Conservation (phyloP, 2,329 filamentous ascomycete species). For the Dothidotthia symphoricarpi region DNA sequence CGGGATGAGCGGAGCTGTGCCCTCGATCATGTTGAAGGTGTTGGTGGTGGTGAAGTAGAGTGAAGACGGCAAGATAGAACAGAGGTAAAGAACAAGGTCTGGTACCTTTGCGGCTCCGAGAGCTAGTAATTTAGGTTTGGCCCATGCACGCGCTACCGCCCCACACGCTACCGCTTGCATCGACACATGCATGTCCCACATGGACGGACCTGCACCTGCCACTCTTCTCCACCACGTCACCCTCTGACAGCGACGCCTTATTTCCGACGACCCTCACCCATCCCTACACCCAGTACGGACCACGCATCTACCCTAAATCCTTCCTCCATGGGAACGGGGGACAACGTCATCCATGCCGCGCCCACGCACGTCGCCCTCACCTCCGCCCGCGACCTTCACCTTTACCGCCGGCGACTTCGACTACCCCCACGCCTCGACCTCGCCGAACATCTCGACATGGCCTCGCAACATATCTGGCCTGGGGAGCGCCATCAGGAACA, state of each 20-base stretch:
- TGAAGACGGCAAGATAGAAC: neutral
- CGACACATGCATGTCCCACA: no score
- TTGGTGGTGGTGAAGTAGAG: no score
- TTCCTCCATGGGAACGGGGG: slow-evolving; percentile 12
- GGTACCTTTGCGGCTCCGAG: slow-evolving; percentile 16
- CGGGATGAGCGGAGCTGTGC: no score
- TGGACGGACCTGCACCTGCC: neutral
- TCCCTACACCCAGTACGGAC: neutral
- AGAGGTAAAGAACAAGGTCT: neutral
- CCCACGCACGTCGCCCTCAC: slow-evolving; percentile 29
- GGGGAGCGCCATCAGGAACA: slow-evolving; percentile 5
- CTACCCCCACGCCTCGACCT: slow-evolving; percentile 45
- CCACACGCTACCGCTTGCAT: no score
- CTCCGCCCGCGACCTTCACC: slow-evolving; percentile 28
- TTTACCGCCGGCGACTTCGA: slow-evolving; percentile 46
- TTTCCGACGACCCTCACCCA: no score
- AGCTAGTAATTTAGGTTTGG: no score
- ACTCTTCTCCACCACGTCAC: neutral
- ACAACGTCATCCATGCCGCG: slow-evolving; percentile 34
- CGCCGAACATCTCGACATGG: no score
- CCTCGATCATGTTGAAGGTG: neutral
- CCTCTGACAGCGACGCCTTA: no score
- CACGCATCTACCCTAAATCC: neutral
- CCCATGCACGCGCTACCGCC: no score
- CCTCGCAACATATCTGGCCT: no score